Base-by-base conservation (phyloP, 257 asterid genomes). In the Coffea eugenioides region DNA sequence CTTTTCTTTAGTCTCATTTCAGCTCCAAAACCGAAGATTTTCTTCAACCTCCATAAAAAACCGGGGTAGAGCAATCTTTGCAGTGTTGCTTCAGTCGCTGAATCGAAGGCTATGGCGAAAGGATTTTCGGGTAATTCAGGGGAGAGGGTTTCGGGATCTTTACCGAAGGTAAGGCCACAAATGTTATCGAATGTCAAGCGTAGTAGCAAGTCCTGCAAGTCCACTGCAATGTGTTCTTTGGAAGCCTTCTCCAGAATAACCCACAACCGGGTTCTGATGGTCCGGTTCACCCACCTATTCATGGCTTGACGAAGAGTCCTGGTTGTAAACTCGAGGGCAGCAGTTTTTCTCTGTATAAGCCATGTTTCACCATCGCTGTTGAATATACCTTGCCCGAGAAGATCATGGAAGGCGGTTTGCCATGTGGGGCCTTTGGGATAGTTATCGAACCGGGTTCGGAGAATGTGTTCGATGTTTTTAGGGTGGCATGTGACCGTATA, bases 261-360 rank as follows among this genome's bases (percentile, higher is more conserved):
- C 97, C 96, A 93, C 0, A 93, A 80, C 39, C 98, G 90, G 74
- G 94, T 90, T 27, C 94, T 65, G 34, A 93, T 93, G 3, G 97
- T 91, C 84, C 97, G 88, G 93, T 83, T 93, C 75, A 93, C 98
- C 98, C 98, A 93, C 80, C 98, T 80, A 62, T 90, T 90, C 98
- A 93, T 93, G 59, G 98, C 98, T 74, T 92, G 98, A 6, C 98
- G 94, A 25, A 93, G 92, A 4, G 98, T 93, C n/a, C 98, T 73
- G 1, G 98, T 93, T 0, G 98, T 93, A 84, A 93, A 93, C 80
- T 93, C 98, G 0, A 93, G 92, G 1, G 98, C 98, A 0, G 98
- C 97, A 0, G 98, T 93, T 77, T 93, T 93, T 31, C 98, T 73
- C 76, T 93, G 98, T 39, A 93, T 85, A 21, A 93, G 87, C 98